A percentile compares a stretch with the other conserved stretches of the same genome.
phyloP scores from a whole-genome alignment of 1,284 basidiomycete genomes.

The Amylostereum areolatum region DNA sequence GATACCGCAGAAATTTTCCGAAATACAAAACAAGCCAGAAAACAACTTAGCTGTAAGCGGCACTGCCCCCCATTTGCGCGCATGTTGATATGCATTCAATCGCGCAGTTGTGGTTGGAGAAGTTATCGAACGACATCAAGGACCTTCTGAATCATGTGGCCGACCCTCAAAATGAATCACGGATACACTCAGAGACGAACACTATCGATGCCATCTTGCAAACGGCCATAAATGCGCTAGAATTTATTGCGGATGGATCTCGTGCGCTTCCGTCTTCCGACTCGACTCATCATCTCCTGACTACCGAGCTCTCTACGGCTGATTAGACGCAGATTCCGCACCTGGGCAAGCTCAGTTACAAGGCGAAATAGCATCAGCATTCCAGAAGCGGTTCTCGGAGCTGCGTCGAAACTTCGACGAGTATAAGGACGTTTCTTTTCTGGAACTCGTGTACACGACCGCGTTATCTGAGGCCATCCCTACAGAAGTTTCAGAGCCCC shows the following conservation, averaged over 20 bases:
- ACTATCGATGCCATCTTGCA: slow-evolving; percentile 1
- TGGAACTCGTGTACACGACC: background rate
- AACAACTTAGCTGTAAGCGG: too few species aligned
- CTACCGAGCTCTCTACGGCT: too few species aligned
- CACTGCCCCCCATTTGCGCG: too few species aligned
- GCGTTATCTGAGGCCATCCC: too few species aligned
- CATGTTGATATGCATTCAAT: too few species aligned
- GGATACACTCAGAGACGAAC: slow-evolving; percentile 1
- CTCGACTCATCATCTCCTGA: too few species aligned
- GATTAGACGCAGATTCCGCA: background rate
- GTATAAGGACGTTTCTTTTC: background rate
- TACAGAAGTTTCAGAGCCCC: background rate
- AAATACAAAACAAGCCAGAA: too few species aligned
- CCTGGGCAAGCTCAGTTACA: background rate
- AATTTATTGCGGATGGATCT: background rate
- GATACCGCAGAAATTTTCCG: too few species aligned
- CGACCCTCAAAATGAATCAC: background rate
- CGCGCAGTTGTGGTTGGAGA: too few species aligned
- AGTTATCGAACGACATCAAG: too few species aligned
- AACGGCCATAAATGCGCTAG: slow-evolving; percentile 1
- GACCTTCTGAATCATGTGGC: background rate
- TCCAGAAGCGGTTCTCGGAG: background rate
- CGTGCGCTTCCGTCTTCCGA: background rate
- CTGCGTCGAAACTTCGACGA: slow-evolving; percentile 6
- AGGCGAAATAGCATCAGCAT: background rate